A percentile compares a stretch with the other conserved stretches of the same genome.
Conservation (phyloP, 1,284 basidiomycete species). For the Bondarzewia mesenterica region DNA sequence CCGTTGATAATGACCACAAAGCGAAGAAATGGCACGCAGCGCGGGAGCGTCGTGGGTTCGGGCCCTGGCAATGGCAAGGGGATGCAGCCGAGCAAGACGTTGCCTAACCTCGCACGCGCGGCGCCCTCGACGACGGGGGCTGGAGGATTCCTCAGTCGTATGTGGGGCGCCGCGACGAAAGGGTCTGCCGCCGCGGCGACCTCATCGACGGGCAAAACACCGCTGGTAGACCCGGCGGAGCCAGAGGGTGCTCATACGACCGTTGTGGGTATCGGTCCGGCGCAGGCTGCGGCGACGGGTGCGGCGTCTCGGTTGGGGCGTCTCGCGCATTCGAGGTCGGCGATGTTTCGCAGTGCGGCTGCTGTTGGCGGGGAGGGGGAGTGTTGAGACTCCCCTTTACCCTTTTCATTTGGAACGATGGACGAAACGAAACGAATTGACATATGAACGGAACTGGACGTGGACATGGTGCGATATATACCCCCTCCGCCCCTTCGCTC, state of each 20-base stretch:
- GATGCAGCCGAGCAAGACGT: slow-evolving; percentile 33
- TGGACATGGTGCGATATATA: too few relatives aligned
- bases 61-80: neutral
- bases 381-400: neutral
- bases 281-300: slow-evolving; percentile 22
- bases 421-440: too few relatives aligned
- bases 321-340: slow-evolving; percentile 37
- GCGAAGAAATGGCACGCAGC: neutral
- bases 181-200: slow-evolving; percentile 26
- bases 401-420: neutral
- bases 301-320: slow-evolving; percentile 20
- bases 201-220: slow-evolving; percentile 17
- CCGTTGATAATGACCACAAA: neutral
- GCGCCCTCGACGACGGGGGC: slow-evolving; percentile 28
- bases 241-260: slow-evolving; percentile 5
- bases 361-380: slow-evolving; percentile 3
- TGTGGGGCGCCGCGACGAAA: slow-evolving; percentile 54
- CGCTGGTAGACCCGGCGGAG: slow-evolving; percentile 13
- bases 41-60: slow-evolving; percentile 8
- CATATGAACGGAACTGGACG: too few relatives aligned
- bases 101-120: slow-evolving; percentile 29
- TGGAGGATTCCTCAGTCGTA: slow-evolving; percentile 50
- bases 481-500: too few relatives aligned
- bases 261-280: slow-evolving; percentile 22
- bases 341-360: slow-evolving; percentile 26